phyloP scores from a whole-genome alignment of 768 basidiomycete species.

The Suillus decipiens region DNA sequence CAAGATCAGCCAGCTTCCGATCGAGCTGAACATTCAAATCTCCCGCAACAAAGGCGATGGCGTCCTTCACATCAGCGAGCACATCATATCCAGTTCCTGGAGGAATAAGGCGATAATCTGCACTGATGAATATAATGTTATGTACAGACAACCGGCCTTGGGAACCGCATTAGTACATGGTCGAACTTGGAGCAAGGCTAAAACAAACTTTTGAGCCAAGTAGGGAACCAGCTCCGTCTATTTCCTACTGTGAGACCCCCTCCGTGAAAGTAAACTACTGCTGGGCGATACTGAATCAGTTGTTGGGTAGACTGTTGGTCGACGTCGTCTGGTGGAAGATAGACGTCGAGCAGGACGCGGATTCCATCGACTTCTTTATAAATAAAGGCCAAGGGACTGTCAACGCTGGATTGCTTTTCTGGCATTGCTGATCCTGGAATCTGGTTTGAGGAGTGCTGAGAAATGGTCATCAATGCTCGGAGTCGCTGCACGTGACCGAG shows the following conservation, averaged over 20 bases:
- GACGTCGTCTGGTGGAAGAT: slow-evolving; percentile 21
- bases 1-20: slow-evolving; percentile 1
- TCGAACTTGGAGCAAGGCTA: background rate
- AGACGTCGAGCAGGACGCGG: slow-evolving; percentile 36
- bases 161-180: background rate
- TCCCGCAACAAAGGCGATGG: slow-evolving; percentile 48
- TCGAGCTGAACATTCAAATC: slow-evolving; percentile 21
- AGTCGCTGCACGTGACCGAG: background rate
- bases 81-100: slow-evolving; percentile 57
- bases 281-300: slow-evolving; percentile 19
- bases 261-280: slow-evolving; percentile 45
- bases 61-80: slow-evolving; percentile 56
- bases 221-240: slow-evolving; percentile 61
- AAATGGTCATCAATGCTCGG: background rate
- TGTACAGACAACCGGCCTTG: slow-evolving; percentile 46
- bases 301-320: background rate
- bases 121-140: slow-evolving; percentile 61
- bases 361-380: slow-evolving; percentile 37
- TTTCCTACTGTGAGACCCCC: slow-evolving; percentile 66
- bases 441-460: background rate
- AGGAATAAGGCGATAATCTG: slow-evolving; percentile 61
- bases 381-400: slow-evolving; percentile 29
- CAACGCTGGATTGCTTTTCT: slow-evolving; percentile 4
- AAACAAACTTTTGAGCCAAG: slow-evolving; percentile 58
- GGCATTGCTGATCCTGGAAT: background rate